phyloP scores from a whole-genome alignment of 441 rosid species.

The Adansonia grandidieri region DNA sequence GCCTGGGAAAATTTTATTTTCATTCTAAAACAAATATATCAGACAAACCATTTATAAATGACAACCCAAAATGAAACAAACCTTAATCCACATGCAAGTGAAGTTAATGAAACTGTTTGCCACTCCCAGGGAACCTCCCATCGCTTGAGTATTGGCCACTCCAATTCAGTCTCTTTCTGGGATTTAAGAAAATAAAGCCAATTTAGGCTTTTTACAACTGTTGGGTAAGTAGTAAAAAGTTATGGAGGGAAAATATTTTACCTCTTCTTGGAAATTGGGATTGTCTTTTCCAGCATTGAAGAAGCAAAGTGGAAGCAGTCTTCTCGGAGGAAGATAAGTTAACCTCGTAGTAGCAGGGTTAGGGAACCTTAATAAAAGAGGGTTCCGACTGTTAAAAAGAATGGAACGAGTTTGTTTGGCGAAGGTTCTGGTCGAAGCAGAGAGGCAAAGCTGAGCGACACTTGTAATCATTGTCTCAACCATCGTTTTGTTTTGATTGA shows the following conservation, averaged over 20 bases:
- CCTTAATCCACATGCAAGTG: constrained; percentile 96
- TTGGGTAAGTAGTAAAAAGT: background rate
- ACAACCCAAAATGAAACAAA: constrained; percentile 25
- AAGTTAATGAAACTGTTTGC: constrained; percentile 84
- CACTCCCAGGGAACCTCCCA: constrained; percentile 97
- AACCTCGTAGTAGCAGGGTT: constrained; percentile 24
- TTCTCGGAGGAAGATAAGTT: constrained; percentile 28
- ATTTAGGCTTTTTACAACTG: background rate
- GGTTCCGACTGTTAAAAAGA: constrained; percentile 21
- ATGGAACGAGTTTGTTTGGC: background rate
- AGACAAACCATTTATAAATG: background rate
- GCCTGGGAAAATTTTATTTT: constrained; percentile 71
- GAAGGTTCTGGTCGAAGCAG: constrained; percentile 3
- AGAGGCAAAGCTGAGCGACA: constrained; percentile 9
- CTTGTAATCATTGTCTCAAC: constrained; percentile 12
- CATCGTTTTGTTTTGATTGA: background rate
- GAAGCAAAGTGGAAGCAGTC: constrained; percentile 42
- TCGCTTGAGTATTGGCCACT: constrained; percentile 69
- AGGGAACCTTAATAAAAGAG: constrained; percentile 25
- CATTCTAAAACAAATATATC: constrained; percentile 28
- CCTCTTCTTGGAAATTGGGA: constrained; percentile 37
- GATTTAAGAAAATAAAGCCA: background rate
- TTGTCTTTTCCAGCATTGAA: constrained; percentile 56
- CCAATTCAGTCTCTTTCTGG: constrained; percentile 46
- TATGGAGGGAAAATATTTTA: background rate